Evolutionary conservation across 768 basidiomycete genomes (phyloP), one percentile per base, ranked within the genome.

Genomic region (Tylopilus rubrobrunneus): DNA sequence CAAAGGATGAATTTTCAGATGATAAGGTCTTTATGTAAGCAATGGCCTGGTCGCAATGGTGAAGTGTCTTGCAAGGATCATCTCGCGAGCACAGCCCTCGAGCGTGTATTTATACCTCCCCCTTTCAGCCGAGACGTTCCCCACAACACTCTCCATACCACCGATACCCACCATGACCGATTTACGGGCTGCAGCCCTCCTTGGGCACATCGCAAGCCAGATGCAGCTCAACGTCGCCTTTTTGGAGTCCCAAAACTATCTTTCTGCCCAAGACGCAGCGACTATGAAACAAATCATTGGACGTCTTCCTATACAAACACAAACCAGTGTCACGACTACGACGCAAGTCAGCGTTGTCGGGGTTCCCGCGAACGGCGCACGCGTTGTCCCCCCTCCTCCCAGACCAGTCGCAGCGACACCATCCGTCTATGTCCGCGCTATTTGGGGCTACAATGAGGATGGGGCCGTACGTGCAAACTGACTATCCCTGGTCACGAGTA

Each of bases 391-490:
- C 1, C 48, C 57, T 2, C 28, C 53, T 7, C 62, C 64, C 43
- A 45, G 41, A 28, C 62, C 42, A 42, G 37, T 52, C 1, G 48
- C 53, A 28, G 31, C 59, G 29, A 15, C 34, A 15, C 49, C 59
- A 21, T 33, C 57, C 46, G 57, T 65, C 9, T 57, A 77, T 57
- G 85, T 81, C 7, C 74, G 76, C 41, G 87, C 85, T 1, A 50
- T 84, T 0, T 89, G 87, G 87, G 68, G 72, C 1, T 89, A 89
- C 67, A 84, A 85, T 51, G 83, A 83, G 59, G 69, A 80, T 48
- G 81, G 81, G 48, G 57, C 67, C 56, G 81, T 85, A 49, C 42
- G 76, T 62, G 40, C 11, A 33, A 31, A 42, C 40, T 29, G 28
- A 45, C 45, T 41, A 45, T 31, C 54, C 5, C 37, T 33, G 10